phyloP scores from a whole-genome alignment of 1,284 basidiomycete species.

The Tylopilus orsonianus region DNA sequence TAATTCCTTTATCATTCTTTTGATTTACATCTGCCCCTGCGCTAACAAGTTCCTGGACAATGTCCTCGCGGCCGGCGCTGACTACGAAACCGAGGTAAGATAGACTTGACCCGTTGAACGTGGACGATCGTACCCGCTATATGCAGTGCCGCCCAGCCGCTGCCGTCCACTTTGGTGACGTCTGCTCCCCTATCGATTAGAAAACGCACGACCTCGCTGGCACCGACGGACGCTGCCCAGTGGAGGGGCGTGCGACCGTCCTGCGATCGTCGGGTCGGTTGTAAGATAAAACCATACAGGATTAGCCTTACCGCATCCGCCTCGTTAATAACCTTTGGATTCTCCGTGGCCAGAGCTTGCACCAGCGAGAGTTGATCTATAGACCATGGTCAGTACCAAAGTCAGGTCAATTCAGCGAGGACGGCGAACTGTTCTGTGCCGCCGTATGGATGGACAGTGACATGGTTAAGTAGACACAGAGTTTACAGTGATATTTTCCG shows the following conservation, averaged over 20 bases:
- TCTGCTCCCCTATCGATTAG: slow-evolving; percentile 74
- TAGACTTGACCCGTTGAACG: neutral
- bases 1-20: slow-evolving; percentile 84
- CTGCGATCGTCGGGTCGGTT: slow-evolving; percentile 41
- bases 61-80: slow-evolving; percentile 77
- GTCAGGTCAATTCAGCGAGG: neutral
- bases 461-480: slow-evolving; percentile 12
- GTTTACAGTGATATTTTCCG: neutral
- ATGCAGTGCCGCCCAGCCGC: slow-evolving; percentile 87
- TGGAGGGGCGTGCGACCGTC: slow-evolving; percentile 89
- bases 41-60: slow-evolving; percentile 79
- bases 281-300: neutral
- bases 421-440: slow-evolving; percentile 59
- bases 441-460: slow-evolving; percentile 51
- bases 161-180: slow-evolving; percentile 69
- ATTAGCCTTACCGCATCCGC: slow-evolving; percentile 58
- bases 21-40: slow-evolving; percentile 84
- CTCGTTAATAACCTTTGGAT: slow-evolving; percentile 65
- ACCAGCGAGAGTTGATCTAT: slow-evolving; percentile 78
- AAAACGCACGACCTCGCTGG: slow-evolving; percentile 68
- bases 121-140: slow-evolving; percentile 64
- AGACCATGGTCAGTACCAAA: neutral
- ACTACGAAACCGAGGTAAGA: slow-evolving; percentile 41
- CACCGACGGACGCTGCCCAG: slow-evolving; percentile 81
- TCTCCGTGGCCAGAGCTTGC: slow-evolving; percentile 66